These are phyloP conservation scores for Ambrosiella cleistominuta DNA, from an alignment of 2,329 filamentous ascomycete genomes.

Conservation along the genomic window DNA sequence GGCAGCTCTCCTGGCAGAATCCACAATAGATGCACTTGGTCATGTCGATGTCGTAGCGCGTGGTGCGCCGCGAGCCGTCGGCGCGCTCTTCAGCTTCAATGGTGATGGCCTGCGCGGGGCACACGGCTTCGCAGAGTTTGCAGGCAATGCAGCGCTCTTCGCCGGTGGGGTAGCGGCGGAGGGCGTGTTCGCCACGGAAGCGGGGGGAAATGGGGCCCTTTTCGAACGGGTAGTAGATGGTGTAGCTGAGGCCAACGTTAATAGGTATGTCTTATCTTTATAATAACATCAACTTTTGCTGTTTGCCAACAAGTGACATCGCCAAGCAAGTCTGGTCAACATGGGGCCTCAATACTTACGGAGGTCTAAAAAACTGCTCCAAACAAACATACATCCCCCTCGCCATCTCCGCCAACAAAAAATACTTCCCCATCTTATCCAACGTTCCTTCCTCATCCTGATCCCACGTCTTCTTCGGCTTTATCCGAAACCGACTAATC, in stretches of 20 bases:
- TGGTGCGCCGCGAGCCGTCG: slow-evolving; percentile 87
- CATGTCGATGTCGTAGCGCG: slow-evolving; percentile 99
- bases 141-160: slow-evolving; percentile 99
- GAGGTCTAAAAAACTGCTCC: slow-evolving; percentile 96
- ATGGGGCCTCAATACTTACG: slow-evolving; percentile 44
- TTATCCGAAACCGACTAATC: slow-evolving; percentile 63
- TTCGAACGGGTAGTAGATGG: slow-evolving; percentile 96
- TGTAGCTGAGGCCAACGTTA: slow-evolving; percentile 48
- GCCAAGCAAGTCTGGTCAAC: neutral
- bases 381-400: slow-evolving; percentile 95
- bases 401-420: slow-evolving; percentile 87
- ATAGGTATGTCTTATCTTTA: neutral
- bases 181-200: slow-evolving; percentile 94
- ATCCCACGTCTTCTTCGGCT: slow-evolving; percentile 59
- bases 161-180: slow-evolving; percentile 88
- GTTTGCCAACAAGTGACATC: neutral
- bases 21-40: slow-evolving; percentile 99
- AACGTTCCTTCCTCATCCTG: slow-evolving; percentile 58
- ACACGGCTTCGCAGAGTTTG: slow-evolving; percentile 97
- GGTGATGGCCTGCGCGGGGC: slow-evolving; percentile 94
- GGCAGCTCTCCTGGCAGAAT: slow-evolving; percentile 97
- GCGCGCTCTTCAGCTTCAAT: slow-evolving; percentile 97
- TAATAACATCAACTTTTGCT: neutral
- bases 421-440: slow-evolving; percentile 81
- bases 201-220: slow-evolving; percentile 96